A percentile compares a stretch with the other conserved stretches of the same genome.
Evolutionary conservation across 306 rosid species (phyloP).

Genomic region (Gastrolobium bilobum): DNA sequence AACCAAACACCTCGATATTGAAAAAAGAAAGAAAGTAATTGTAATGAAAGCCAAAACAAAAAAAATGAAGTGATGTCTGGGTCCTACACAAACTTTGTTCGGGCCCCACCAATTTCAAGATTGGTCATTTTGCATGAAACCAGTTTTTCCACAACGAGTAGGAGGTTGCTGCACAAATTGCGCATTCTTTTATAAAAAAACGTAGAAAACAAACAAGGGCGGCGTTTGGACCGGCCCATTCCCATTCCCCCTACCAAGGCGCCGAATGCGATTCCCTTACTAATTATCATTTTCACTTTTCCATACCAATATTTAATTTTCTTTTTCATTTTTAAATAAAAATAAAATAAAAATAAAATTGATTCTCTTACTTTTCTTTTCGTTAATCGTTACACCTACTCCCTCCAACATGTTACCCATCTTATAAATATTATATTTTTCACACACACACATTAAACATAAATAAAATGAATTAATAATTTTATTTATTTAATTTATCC

Average conservation of each 20-base stretch:
- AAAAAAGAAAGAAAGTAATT: too few relatives aligned
- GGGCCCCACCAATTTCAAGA: slow-evolving; percentile 5
- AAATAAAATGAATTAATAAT: too few relatives aligned
- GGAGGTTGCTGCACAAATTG: slow-evolving; percentile 27
- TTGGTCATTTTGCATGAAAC: background rate
- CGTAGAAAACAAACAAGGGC: slow-evolving; percentile 24
- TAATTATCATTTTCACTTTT: background rate
- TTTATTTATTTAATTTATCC: background rate
- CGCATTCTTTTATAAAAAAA: background rate
- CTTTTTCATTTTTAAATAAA: background rate
- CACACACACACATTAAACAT: too few relatives aligned
- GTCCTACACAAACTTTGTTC: background rate
- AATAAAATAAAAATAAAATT: too few relatives aligned
- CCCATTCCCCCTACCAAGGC: background rate
- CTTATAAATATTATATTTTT: too few relatives aligned
- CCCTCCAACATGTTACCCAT: too few relatives aligned
- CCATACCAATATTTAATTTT: background rate
- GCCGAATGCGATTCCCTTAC: slow-evolving; percentile 40
- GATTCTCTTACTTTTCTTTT: background rate
- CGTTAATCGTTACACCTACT: too few relatives aligned
- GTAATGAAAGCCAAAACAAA: background rate
- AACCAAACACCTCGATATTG: too few relatives aligned
- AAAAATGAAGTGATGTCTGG: background rate
- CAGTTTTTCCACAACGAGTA: background rate
- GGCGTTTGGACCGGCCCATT: slow-evolving; percentile 51